A percentile compares a stretch with the other conserved stretches of the same genome.
phyloP scores from a whole-genome alignment of 768 basidiomycete genomes.

The Amanita polypyramis region DNA sequence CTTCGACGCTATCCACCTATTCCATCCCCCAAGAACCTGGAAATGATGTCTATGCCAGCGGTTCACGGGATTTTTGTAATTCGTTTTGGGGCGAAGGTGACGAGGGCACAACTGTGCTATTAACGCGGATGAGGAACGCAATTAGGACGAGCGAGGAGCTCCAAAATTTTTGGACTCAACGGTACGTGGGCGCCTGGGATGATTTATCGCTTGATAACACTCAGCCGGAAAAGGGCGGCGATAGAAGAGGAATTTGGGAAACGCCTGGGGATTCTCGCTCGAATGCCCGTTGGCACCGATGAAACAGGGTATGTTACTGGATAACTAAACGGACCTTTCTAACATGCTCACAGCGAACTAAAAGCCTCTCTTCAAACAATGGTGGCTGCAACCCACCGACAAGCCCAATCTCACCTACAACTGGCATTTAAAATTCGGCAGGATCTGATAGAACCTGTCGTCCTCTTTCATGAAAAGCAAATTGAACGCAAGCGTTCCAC shows the following conservation, averaged over 20 bases:
- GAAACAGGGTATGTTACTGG: constrained; percentile 73
- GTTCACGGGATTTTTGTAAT: constrained; percentile 76
- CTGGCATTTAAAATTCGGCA: constrained; percentile 64
- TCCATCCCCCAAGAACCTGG: constrained; percentile 39
- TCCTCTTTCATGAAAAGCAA: constrained; percentile 67
- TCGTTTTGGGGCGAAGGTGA: constrained; percentile 90
- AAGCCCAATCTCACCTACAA: constrained; percentile 59
- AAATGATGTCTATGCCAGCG: constrained; percentile 31
- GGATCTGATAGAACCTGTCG: constrained; percentile 33
- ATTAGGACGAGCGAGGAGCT: constrained; percentile 84
- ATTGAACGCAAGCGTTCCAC: constrained; percentile 87
- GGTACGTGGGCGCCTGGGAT: constrained; percentile 33
- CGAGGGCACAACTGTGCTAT: constrained; percentile 80
- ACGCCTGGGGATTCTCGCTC: constrained; percentile 69
- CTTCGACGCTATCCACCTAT: constrained; percentile 59
- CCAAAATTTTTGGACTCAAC: constrained; percentile 83
- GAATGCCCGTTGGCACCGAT: constrained; percentile 66
- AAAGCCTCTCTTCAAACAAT: constrained; percentile 73
- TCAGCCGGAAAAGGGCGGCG: constrained; percentile 33
- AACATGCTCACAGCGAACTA: constrained; percentile 48
- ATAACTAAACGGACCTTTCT: background rate
- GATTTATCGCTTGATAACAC: background rate
- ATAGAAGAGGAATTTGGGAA: constrained; percentile 96
- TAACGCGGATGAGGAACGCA: constrained; percentile 80
- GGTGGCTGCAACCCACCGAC: constrained; percentile 72